These are phyloP conservation scores for Tremella fuciformis DNA, from an alignment of 768 basidiomycete species.

Conservation along the genomic window DNA sequence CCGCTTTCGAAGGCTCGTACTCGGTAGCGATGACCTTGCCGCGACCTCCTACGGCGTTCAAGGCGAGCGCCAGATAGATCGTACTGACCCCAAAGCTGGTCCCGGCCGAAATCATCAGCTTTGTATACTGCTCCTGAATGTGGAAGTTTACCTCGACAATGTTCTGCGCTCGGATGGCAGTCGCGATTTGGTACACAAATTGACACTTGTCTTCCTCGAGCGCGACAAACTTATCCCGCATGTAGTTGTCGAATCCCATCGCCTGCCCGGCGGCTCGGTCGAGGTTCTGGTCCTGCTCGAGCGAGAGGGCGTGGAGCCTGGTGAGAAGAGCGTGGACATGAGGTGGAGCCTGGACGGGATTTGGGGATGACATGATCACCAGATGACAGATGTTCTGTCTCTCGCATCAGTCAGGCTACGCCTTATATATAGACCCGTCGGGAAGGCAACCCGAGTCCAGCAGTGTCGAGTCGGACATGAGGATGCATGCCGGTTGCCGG, in stretches of 20 bases:
- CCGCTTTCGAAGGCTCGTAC: conserved; percentile 26
- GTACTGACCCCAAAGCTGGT: conserved; percentile 33
- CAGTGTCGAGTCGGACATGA: too few relatives aligned
- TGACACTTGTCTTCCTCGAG: conserved; percentile 31
- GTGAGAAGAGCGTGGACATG: conserved; percentile 15
- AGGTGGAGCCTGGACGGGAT: conserved; percentile 12
- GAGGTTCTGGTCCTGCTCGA: conserved; percentile 19
- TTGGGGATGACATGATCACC: too few relatives aligned
- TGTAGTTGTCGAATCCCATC: conserved; percentile 13
- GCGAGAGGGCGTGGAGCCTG: conserved; percentile 18
- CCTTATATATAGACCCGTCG: too few relatives aligned
- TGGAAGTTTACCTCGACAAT: conserved; percentile 39
- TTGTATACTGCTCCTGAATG: too few relatives aligned
- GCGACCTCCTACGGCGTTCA: too few relatives aligned
- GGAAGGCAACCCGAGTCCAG: too few relatives aligned
- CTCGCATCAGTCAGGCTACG: too few relatives aligned
- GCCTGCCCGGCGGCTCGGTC: conserved; percentile 6
- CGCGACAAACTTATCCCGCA: conserved; percentile 31
- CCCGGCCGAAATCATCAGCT: too few relatives aligned
- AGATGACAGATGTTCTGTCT: too few relatives aligned
- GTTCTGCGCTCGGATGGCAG: conserved; percentile 25
- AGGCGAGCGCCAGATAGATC: conserved; percentile 31
- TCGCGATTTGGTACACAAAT: conserved; percentile 25
- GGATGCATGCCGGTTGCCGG: too few relatives aligned
- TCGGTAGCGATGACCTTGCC: conserved; percentile 29